These are phyloP conservation scores for Mucor circinelloides DNA, from an alignment of 371 early-diverging fungal species.

Conservation along the genomic window DNA sequence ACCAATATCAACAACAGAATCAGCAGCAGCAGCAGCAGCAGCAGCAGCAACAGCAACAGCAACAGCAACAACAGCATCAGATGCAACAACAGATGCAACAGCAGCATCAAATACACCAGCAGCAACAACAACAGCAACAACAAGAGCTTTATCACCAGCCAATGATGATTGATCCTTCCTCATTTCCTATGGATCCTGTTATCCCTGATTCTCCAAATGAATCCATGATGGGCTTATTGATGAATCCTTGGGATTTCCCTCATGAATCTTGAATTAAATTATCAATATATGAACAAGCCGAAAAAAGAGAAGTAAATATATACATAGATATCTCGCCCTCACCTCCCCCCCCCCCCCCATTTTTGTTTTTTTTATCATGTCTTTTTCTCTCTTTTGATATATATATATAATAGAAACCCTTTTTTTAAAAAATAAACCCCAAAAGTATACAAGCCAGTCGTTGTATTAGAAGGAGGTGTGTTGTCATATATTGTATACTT, in stretches of 20 bases:
- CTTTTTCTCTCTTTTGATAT: too few species aligned
- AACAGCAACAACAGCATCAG: neutral
- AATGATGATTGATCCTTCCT: slow-evolving; percentile 27
- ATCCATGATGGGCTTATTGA: slow-evolving; percentile 47
- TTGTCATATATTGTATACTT: too few species aligned
- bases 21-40: neutral
- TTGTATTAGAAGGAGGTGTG: too few species aligned
- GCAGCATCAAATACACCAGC: slow-evolving; percentile 19
- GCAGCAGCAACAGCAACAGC: slow-evolving; percentile 19
- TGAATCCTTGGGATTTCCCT: slow-evolving; percentile 22
- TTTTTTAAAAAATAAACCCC: too few species aligned
- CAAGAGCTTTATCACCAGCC: slow-evolving; percentile 11
- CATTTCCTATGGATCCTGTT: slow-evolving; percentile 45
- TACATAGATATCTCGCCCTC: neutral
- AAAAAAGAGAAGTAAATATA: neutral
- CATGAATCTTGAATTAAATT: slow-evolving; percentile 2
- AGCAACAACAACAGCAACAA: slow-evolving; percentile 3
- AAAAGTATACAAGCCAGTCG: too few species aligned
- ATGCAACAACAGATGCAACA: neutral
- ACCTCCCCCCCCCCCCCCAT: too few species aligned
- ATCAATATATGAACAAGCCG: too few species aligned
- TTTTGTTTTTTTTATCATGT: too few species aligned
- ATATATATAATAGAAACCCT: too few species aligned
- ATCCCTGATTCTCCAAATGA: slow-evolving; percentile 35
- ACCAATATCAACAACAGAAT: neutral